These are phyloP conservation scores for Thamnidium elegans DNA, from an alignment of 192 early-diverging fungal species.

Conservation along the genomic window DNA sequence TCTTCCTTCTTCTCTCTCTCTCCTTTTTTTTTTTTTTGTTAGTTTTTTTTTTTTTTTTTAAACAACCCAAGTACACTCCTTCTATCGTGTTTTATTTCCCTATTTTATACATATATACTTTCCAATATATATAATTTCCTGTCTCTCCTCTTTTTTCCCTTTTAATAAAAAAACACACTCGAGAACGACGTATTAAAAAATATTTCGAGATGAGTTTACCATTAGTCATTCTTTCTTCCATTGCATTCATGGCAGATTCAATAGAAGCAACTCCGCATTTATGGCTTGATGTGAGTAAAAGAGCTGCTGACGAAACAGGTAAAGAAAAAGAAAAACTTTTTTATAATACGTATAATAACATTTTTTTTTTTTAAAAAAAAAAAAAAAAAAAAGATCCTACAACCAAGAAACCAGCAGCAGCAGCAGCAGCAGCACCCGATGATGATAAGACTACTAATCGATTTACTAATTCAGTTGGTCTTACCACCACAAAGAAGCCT, in stretches of 20 bases:
- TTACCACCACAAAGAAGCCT: too few species aligned
- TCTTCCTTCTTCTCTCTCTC: not conserved
- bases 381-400: not conserved
- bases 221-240: constrained; percentile 8
- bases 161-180: not conserved
- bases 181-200: too few species aligned
- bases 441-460: not conserved
- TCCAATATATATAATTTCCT: not conserved
- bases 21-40: not conserved
- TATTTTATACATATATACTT: not conserved
- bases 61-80: not conserved
- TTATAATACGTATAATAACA: too few species aligned
- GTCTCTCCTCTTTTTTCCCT: not conserved
- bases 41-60: not conserved
- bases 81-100: not conserved
- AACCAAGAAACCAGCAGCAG: too few species aligned
- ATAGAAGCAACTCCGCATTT: constrained; percentile 3
- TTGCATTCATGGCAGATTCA: not conserved
- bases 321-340: too few species aligned
- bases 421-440: too few species aligned
- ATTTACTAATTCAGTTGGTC: too few species aligned
- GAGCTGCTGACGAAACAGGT: not conserved
- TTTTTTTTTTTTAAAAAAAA: too few species aligned
- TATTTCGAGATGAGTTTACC: constrained; percentile 9
- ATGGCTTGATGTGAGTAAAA: constrained; percentile 3